These are phyloP conservation scores for Microcos paniculata DNA, from an alignment of 345 rosid genomes.

Conservation along the genomic window DNA sequence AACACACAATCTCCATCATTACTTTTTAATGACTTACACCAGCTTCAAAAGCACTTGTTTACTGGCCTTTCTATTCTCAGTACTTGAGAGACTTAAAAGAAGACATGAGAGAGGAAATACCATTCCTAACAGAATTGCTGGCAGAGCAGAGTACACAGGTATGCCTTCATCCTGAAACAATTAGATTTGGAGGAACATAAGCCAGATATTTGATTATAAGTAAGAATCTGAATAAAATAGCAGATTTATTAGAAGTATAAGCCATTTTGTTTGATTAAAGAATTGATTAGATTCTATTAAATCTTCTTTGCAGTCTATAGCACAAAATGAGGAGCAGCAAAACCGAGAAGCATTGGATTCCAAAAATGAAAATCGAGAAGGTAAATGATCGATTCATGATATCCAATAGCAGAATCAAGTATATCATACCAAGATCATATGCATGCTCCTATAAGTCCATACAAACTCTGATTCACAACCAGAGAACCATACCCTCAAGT, in stretches of 20 bases:
- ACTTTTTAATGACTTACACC: background rate
- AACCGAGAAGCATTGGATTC: slow-evolving; percentile 32
- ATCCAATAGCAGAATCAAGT: background rate
- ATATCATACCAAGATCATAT: background rate
- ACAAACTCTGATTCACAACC: background rate
- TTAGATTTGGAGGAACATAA: background rate
- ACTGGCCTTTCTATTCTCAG: slow-evolving; percentile 36
- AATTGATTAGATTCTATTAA: background rate
- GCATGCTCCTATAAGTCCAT: background rate
- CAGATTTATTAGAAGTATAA: background rate
- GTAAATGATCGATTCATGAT: slow-evolving; percentile 37
- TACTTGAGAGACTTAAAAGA: slow-evolving; percentile 52
- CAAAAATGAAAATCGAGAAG: slow-evolving; percentile 39
- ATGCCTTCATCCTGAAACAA: slow-evolving; percentile 21
- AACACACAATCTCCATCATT: background rate
- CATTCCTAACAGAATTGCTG: slow-evolving; percentile 54
- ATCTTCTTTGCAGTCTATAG: slow-evolving; percentile 39
- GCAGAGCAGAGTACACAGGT: slow-evolving; percentile 53
- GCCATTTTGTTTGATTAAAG: background rate
- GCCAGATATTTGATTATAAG: slow-evolving; percentile 1
- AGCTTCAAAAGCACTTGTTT: background rate
- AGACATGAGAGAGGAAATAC: slow-evolving; percentile 58
- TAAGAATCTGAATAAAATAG: background rate
- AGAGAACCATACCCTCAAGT: background rate
- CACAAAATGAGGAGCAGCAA: slow-evolving; percentile 39